Conservation (phyloP, 1,284 basidiomycete species). For the Pyrrhoderma lamaoense region DNA sequence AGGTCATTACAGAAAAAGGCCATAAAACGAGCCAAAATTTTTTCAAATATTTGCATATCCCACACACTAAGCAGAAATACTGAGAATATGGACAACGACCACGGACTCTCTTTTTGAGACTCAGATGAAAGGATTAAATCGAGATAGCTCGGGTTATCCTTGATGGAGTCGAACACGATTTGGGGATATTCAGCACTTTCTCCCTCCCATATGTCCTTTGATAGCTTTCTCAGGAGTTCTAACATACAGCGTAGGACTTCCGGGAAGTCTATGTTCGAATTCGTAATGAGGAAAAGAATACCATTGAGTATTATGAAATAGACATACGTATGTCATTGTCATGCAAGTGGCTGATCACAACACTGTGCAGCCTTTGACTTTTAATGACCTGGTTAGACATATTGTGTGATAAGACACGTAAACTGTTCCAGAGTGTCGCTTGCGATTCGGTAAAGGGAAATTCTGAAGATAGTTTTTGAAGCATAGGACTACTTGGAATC, state of each 20-base stretch:
- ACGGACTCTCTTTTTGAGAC: slow-evolving; percentile 31
- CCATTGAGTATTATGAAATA: slow-evolving; percentile 9
- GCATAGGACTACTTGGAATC: slow-evolving; percentile 20
- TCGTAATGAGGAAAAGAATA: slow-evolving; percentile 17
- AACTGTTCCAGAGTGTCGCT: slow-evolving; percentile 40
- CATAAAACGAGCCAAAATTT: slow-evolving; percentile 61
- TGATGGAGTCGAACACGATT: slow-evolving; percentile 74
- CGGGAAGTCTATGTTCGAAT: slow-evolving; percentile 51
- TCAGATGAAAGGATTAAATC: slow-evolving; percentile 38
- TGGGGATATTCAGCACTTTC: slow-evolving; percentile 64
- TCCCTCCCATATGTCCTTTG: slow-evolving; percentile 53
- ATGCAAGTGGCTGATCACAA: slow-evolving; percentile 54
- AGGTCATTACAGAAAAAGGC: slow-evolving; percentile 71
- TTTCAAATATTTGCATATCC: slow-evolving; percentile 45
- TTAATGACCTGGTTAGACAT: slow-evolving; percentile 41
- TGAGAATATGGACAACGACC: slow-evolving; percentile 48
- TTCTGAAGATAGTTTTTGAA: background rate
- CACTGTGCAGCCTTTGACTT: slow-evolving; percentile 33
- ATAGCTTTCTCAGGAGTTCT: slow-evolving; percentile 47
- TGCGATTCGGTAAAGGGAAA: slow-evolving; percentile 11
- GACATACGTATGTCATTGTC: slow-evolving; percentile 57
- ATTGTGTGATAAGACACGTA: slow-evolving; percentile 41
- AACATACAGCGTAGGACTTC: slow-evolving; percentile 55
- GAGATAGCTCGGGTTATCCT: slow-evolving; percentile 63
- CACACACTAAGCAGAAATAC: slow-evolving; percentile 52